Percentiles rank a stretch among this genome's conserved stretches.
These are phyloP conservation scores for Ophiostoma tasmaniense DNA, from an alignment of 2,329 filamentous ascomycete species.

Conservation along the genomic window DNA sequence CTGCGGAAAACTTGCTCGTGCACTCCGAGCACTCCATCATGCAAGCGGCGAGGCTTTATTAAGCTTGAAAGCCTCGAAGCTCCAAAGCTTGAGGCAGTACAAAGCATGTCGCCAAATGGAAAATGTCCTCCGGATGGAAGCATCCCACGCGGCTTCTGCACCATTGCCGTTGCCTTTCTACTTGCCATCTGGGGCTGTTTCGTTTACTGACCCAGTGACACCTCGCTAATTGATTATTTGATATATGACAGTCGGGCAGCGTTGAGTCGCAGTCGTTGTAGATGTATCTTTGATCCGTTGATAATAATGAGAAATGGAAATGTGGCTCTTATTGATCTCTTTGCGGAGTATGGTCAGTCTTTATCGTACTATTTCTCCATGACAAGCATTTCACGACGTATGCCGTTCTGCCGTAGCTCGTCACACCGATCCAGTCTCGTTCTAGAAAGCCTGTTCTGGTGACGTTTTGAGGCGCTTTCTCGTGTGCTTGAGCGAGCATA, in stretches of 20 bases:
- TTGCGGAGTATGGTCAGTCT: not conserved
- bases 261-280: not conserved
- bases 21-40: not conserved
- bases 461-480: not conserved
- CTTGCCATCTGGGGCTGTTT: not conserved
- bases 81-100: not conserved
- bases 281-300: not conserved
- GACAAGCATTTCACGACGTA: not conserved
- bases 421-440: not conserved
- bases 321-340: not conserved
- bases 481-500: not conserved
- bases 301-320: no score
- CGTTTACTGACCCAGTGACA: not conserved
- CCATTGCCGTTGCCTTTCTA: not conserved
- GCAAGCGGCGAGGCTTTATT: not conserved
- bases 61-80: not conserved
- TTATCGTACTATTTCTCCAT: not conserved
- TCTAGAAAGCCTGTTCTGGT: not conserved
- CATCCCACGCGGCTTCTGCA: conserved; percentile 4
- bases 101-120: not conserved
- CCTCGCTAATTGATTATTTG: not conserved
- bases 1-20: not conserved
- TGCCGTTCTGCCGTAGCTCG: not conserved
- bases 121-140: conserved; percentile 1
- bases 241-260: conserved; percentile 4